A percentile compares a stretch with the other conserved stretches of the same genome.
Conservation (phyloP, 192 early-diverging fungal species). For the Coemansia sp. region DNA sequence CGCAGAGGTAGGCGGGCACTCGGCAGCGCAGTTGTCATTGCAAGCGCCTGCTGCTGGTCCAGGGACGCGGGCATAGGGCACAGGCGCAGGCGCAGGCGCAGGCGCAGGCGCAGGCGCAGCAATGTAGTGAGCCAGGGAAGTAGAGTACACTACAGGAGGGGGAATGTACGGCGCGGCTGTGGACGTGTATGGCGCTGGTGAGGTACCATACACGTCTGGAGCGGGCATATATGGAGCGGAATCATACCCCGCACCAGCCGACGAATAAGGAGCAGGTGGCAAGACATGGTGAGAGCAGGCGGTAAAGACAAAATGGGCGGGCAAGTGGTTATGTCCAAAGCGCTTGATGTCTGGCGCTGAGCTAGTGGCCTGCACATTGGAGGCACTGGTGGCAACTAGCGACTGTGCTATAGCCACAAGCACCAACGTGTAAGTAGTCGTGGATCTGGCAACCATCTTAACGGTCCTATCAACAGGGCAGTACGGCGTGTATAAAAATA, state of each 20-base stretch:
- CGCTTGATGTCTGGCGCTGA: neutral
- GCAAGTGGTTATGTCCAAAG: neutral
- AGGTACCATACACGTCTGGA: neutral
- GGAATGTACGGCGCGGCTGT: neutral
- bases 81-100: no score
- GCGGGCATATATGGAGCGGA: neutral
- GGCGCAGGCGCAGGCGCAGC: neutral
- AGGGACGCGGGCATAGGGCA: neutral
- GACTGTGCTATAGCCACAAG: conserved; percentile 28
- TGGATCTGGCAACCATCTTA: conserved; percentile 27
- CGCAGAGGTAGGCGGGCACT: neutral
- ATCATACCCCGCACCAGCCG: no score
- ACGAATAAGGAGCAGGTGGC: neutral
- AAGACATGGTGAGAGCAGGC: neutral
- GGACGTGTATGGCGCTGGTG: conserved; percentile 3
- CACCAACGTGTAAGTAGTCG: conserved; percentile 36
- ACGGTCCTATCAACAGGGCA: neutral
- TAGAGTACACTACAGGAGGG: neutral
- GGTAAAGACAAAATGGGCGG: neutral
- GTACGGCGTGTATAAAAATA: neutral
- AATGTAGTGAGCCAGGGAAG: conserved; percentile 5
- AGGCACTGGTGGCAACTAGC: neutral
- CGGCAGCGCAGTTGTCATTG: neutral
- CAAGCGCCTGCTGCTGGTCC: neutral
- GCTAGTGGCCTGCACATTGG: neutral